phyloP scores from a whole-genome alignment of 2,329 filamentous ascomycete species.

The Exophiala spinifera region DNA sequence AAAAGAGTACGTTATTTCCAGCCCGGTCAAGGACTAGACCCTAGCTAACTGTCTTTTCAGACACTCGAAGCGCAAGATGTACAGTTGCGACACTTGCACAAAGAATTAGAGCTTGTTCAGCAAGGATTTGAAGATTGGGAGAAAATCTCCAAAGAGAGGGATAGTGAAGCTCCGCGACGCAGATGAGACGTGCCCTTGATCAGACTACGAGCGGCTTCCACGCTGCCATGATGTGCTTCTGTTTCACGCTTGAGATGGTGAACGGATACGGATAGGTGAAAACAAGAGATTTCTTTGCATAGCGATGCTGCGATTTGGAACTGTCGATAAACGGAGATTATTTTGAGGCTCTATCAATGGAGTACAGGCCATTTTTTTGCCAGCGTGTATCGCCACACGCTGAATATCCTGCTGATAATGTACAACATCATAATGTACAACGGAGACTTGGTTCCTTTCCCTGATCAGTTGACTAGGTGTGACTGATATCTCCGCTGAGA shows the following conservation, averaged over 20 bases:
- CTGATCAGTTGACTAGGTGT: background rate
- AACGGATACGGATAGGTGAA: too few relatives aligned
- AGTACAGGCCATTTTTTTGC: background rate
- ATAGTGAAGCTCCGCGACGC: conserved; percentile 19
- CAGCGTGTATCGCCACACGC: background rate
- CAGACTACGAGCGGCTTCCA: background rate
- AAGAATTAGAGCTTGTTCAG: conserved; percentile 58
- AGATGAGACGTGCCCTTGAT: conserved; percentile 8
- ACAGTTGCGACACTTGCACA: conserved; percentile 57
- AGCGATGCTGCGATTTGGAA: conserved; percentile 13
- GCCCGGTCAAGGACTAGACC: conserved; percentile 26
- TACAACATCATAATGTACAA: conserved; percentile 27
- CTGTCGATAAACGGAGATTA: conserved; percentile 13
- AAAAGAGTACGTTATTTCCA: conserved; percentile 55
- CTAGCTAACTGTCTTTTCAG: conserved; percentile 36
- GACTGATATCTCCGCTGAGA: background rate
- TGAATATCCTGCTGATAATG: conserved; percentile 32
- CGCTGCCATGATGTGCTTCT: background rate
- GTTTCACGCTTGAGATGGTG: background rate
- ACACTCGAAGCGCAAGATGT: conserved; percentile 51
- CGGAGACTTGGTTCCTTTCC: conserved; percentile 2
- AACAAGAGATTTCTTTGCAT: conserved; percentile 15
- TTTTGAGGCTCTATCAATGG: conserved; percentile 6
- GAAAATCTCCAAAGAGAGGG: conserved; percentile 28
- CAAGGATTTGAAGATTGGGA: conserved; percentile 60